phyloP scores from a whole-genome alignment of 2,329 filamentous ascomycete genomes.

The Aspergillus udagawae region DNA sequence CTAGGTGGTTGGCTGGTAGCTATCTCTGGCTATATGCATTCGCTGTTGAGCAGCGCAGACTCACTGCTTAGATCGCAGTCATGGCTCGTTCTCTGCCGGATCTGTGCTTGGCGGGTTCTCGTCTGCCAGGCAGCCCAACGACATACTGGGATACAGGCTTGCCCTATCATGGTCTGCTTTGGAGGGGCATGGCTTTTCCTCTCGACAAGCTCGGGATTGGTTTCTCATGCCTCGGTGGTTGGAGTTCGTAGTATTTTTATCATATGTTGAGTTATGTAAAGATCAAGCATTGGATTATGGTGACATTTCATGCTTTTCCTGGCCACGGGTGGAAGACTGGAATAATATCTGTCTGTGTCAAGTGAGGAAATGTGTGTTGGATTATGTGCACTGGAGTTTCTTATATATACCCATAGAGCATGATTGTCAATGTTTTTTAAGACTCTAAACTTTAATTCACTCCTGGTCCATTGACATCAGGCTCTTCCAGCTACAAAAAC shows the following conservation, averaged over 20 bases:
- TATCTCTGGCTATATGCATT: conserved; percentile 5
- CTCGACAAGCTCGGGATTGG: conserved; percentile 36
- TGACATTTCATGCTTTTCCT: background rate
- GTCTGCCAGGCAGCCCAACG: conserved; percentile 4
- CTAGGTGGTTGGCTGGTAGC: conserved; percentile 2
- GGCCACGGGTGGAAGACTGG: background rate
- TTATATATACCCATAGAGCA: background rate
- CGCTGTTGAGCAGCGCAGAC: background rate
- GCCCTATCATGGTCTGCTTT: conserved; percentile 28
- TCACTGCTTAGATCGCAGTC: background rate
- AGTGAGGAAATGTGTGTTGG: background rate
- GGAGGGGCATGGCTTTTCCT: conserved; percentile 44
- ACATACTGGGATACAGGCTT: conserved; percentile 12
- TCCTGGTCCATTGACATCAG: background rate
- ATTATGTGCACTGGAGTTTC: background rate
- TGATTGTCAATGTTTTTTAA: background rate
- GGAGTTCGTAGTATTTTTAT: conserved; percentile 1
- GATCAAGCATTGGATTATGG: background rate
- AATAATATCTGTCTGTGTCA: background rate
- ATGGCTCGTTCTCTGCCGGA: background rate
- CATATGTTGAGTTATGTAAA: background rate
- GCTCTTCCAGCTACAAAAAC: background rate
- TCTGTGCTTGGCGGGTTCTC: background rate
- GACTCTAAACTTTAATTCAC: background rate
- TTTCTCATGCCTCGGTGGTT: conserved; percentile 37